Percentiles rank a stretch among this genome's conserved stretches.
Conservation (phyloP, 768 basidiomycete genomes). For the Lentinula aciculospora region DNA sequence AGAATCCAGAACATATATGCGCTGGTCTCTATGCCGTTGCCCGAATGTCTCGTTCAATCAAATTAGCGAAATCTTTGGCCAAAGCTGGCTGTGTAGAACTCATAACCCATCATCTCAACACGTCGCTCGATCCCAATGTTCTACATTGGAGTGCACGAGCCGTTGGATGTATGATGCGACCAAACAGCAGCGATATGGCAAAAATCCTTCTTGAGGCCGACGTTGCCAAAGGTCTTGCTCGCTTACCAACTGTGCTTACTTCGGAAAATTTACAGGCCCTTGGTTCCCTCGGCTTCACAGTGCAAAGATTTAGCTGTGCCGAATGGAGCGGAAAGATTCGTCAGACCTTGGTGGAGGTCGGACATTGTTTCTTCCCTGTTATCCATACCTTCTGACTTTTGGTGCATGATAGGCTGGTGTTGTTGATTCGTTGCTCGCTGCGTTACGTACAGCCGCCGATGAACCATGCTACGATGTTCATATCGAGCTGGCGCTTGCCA, state of each 20-base stretch:
- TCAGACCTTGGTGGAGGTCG: slow-evolving; percentile 17
- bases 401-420: slow-evolving; percentile 12
- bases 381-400: background rate
- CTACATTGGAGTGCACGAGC: slow-evolving; percentile 18
- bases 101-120: slow-evolving; percentile 13
- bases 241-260: slow-evolving; percentile 18
- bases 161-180: slow-evolving; percentile 21
- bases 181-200: slow-evolving; percentile 20
- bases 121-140: slow-evolving; percentile 15
- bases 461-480: slow-evolving; percentile 18
- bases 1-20: slow-evolving; percentile 15
- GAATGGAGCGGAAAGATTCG: slow-evolving; percentile 20
- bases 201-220: slow-evolving; percentile 19
- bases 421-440: slow-evolving; percentile 21
- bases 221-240: slow-evolving; percentile 18
- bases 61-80: slow-evolving; percentile 18
- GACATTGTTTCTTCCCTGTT: background rate
- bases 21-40: slow-evolving; percentile 18
- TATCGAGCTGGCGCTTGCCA: slow-evolving; percentile 19
- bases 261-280: slow-evolving; percentile 19
- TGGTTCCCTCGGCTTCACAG: slow-evolving; percentile 19
- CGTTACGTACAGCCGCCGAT: slow-evolving; percentile 18
- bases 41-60: slow-evolving; percentile 19
- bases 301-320: slow-evolving; percentile 20
- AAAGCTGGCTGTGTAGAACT: slow-evolving; percentile 16